A percentile compares a stretch with the other conserved stretches of the same genome.
phyloP scores from a whole-genome alignment of 345 rosid genomes.

The Moringa oleifera region DNA sequence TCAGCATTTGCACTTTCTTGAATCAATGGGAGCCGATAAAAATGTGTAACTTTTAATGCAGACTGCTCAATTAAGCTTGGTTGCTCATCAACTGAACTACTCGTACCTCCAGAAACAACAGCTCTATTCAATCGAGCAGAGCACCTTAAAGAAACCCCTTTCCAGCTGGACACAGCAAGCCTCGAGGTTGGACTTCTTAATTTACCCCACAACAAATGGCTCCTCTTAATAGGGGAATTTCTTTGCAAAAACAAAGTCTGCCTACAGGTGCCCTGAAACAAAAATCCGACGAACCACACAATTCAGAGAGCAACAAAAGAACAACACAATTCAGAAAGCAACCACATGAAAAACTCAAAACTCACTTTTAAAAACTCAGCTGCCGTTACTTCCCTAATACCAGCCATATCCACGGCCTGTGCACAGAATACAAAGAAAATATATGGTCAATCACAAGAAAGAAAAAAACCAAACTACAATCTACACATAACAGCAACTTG shows the following conservation, averaged over 20 bases:
- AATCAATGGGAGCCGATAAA: constrained; percentile 68
- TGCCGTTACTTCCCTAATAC: constrained; percentile 26
- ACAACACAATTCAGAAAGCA: neutral
- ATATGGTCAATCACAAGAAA: no score
- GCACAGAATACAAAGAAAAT: neutral
- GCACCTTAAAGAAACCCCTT: constrained; percentile 43
- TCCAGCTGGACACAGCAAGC: constrained; percentile 17
- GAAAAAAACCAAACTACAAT: no score
- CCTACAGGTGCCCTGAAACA: constrained; percentile 54
- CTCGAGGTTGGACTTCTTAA: constrained; percentile 18
- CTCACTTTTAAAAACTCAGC: constrained; percentile 37
- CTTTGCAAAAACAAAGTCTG: constrained; percentile 44
- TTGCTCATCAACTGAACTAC: constrained; percentile 40
- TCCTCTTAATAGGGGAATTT: constrained; percentile 19
- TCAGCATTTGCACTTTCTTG: constrained; percentile 68
- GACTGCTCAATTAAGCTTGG: constrained; percentile 48
- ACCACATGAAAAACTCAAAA: constrained; percentile 2
- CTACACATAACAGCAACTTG: no score
- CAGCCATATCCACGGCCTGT: constrained; percentile 21
- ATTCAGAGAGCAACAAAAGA: neutral
- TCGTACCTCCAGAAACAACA: constrained; percentile 31
- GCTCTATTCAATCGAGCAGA: constrained; percentile 43
- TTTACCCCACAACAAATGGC: constrained; percentile 43
- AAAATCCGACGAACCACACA: neutral
- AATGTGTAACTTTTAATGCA: constrained; percentile 54